A percentile compares a stretch with the other conserved stretches of the same genome.
These are phyloP conservation scores for Clarireedia sp. DNA, from an alignment of 2,329 filamentous ascomycete species.

Conservation along the genomic window DNA sequence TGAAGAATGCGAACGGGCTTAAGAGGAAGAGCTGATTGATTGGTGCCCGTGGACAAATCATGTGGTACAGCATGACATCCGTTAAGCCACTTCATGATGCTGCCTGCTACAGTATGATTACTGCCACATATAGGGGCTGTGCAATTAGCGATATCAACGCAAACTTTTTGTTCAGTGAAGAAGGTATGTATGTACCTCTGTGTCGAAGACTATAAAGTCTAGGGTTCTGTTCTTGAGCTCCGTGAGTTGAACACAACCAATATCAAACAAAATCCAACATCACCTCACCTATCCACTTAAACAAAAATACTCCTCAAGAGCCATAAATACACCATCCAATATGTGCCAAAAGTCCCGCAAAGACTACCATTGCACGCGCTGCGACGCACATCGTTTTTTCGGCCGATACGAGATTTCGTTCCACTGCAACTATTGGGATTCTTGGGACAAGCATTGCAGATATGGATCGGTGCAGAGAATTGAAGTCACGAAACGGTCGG, in stretches of 20 bases:
- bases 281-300: not conserved
- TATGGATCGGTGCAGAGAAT: not conserved
- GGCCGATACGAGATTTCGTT: not conserved
- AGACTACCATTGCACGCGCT: not conserved
- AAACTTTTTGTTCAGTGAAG: not conserved
- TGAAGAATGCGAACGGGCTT: not conserved
- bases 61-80: not conserved
- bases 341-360: constrained; percentile 3
- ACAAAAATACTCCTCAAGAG: not conserved
- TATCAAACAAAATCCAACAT: not conserved
- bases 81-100: not conserved
- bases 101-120: not conserved
- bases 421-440: not conserved
- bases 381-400: not conserved
- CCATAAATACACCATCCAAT: not conserved
- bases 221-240: too few species aligned
- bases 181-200: not conserved
- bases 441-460: not conserved
- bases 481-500: not conserved
- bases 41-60: not conserved
- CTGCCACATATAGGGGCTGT: not conserved
- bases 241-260: too few species aligned
- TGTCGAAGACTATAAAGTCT: not conserved
- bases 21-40: not conserved
- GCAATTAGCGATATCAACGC: not conserved